Conservation (phyloP, 2,329 filamentous ascomycete genomes). For the Drechslerella coelobrocha region DNA sequence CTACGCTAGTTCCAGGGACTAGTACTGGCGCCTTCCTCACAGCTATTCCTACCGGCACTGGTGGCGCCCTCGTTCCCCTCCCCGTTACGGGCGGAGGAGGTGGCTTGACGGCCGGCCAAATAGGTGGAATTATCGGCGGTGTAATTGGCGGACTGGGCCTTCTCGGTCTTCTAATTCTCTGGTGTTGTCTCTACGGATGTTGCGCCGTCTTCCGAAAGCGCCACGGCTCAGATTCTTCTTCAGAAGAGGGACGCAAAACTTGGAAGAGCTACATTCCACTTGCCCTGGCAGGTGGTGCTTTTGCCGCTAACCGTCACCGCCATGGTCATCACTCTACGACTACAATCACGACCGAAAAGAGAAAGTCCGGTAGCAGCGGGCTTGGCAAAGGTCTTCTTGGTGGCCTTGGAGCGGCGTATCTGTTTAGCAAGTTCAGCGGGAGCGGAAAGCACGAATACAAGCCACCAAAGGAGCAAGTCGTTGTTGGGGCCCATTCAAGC, state of each 20-base stretch:
- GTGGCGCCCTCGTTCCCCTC: constrained; percentile 25
- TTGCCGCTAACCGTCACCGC: constrained; percentile 33
- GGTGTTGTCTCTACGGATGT: constrained; percentile 45
- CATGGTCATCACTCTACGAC: constrained; percentile 41
- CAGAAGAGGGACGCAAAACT: constrained; percentile 23
- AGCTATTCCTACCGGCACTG: constrained; percentile 36
- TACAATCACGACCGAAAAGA: constrained; percentile 39
- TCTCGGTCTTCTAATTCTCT: constrained; percentile 45
- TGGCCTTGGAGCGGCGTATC: constrained; percentile 38
- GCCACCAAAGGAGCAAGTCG: constrained; percentile 34
- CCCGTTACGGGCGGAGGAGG: constrained; percentile 35
- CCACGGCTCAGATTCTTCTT: constrained; percentile 13
- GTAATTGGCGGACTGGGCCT: constrained; percentile 47
- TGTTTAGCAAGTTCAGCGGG: constrained; percentile 28
- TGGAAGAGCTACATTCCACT: constrained; percentile 45
- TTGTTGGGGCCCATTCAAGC: constrained; percentile 19
- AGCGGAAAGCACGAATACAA: constrained; percentile 35
- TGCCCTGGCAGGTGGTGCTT: constrained; percentile 36
- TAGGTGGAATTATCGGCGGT: constrained; percentile 50
- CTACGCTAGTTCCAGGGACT: constrained; percentile 20
- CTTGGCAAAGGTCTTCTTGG: constrained; percentile 37
- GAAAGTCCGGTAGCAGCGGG: constrained; percentile 12
- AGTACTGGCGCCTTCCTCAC: constrained; percentile 47
- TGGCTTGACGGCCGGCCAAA: constrained; percentile 46
- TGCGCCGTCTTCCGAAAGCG: constrained; percentile 29